These are phyloP conservation scores for Lasiosphaeria hispida DNA, from an alignment of 495 filamentous ascomycete species.

Conservation along the genomic window DNA sequence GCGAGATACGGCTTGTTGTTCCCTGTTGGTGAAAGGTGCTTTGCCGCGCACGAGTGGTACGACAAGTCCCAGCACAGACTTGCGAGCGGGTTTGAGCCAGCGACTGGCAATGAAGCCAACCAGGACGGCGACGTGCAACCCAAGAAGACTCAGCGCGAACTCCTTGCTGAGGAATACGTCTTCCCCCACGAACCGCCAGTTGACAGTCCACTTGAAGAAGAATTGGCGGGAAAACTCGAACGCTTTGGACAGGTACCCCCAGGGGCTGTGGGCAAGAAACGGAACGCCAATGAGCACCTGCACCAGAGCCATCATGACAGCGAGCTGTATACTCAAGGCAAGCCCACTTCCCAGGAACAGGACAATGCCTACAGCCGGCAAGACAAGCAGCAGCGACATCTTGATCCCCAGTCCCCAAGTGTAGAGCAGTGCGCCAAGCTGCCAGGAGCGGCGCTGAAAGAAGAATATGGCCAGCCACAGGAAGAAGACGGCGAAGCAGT, in stretches of 20 bases:
- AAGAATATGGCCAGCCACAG: constrained; percentile 78
- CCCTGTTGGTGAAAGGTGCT: constrained; percentile 50
- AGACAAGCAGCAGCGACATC: constrained; percentile 82
- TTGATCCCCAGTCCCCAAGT: constrained; percentile 82
- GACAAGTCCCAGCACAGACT: constrained; percentile 45
- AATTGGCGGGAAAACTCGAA: constrained; percentile 90
- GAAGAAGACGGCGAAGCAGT: constrained; percentile 78
- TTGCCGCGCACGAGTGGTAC: constrained; percentile 51
- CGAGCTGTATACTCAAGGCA: constrained; percentile 60
- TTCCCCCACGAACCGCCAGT: constrained; percentile 91
- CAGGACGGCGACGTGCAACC: constrained; percentile 65
- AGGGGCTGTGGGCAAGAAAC: constrained; percentile 66
- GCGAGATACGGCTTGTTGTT: constrained; percentile 53
- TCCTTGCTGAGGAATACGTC: constrained; percentile 71
- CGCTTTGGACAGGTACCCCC: constrained; percentile 71
- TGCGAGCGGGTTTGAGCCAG: constrained; percentile 49
- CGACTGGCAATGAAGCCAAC: constrained; percentile 53
- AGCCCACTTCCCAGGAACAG: constrained; percentile 69
- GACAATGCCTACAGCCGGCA: constrained; percentile 74
- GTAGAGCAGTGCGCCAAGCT: constrained; percentile 67
- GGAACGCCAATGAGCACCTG: constrained; percentile 76
- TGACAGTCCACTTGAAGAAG: constrained; percentile 97
- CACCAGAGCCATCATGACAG: constrained; percentile 65
- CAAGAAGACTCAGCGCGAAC: constrained; percentile 69
- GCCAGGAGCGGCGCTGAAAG: constrained; percentile 70